Conservation (phyloP, 2,329 filamentous ascomycete species). For the Coleophoma crateriformis region DNA sequence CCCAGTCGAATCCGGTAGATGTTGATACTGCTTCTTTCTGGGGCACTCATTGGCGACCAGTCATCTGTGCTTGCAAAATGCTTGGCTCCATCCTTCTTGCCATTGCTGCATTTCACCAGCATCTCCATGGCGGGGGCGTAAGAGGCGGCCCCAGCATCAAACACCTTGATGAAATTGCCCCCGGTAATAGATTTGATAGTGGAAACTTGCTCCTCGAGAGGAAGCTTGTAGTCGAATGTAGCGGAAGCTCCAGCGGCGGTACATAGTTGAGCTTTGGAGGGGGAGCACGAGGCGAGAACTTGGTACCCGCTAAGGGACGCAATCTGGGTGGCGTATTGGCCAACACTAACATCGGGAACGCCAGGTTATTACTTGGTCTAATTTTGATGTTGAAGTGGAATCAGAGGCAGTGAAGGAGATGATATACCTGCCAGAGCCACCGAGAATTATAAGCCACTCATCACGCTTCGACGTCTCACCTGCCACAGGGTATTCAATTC, state of each 20-base stretch:
- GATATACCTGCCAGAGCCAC: conserved; percentile 21
- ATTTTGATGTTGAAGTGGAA: not conserved
- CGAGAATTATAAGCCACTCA: not conserved
- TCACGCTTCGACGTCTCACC: not conserved
- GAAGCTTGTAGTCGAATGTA: conserved; percentile 25
- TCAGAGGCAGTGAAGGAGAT: conserved; percentile 25
- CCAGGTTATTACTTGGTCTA: not conserved
- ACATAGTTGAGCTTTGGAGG: conserved; percentile 23
- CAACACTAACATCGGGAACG: too few relatives aligned
- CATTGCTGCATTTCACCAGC: conserved; percentile 14
- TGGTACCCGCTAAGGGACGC: conserved; percentile 30
- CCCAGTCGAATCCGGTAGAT: conserved; percentile 13
- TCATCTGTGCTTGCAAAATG: conserved; percentile 29
- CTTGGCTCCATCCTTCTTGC: conserved; percentile 19
- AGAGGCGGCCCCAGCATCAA: conserved; percentile 27
- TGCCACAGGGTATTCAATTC: not conserved
- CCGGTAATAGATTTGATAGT: conserved; percentile 26
- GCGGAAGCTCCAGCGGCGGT: conserved; percentile 25
- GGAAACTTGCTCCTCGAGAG: conserved; percentile 25
- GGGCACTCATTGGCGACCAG: conserved; percentile 22
- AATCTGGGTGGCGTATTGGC: conserved; percentile 17
- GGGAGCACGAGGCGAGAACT: conserved; percentile 30
- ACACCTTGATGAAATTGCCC: conserved; percentile 27
- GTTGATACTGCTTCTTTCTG: conserved; percentile 7
- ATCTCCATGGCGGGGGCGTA: conserved; percentile 25